Evolutionary conservation across 2,329 filamentous ascomycete genomes (phyloP), one percentile per base, ranked within the genome.

Genomic region (Venturia oleaginea): DNA sequence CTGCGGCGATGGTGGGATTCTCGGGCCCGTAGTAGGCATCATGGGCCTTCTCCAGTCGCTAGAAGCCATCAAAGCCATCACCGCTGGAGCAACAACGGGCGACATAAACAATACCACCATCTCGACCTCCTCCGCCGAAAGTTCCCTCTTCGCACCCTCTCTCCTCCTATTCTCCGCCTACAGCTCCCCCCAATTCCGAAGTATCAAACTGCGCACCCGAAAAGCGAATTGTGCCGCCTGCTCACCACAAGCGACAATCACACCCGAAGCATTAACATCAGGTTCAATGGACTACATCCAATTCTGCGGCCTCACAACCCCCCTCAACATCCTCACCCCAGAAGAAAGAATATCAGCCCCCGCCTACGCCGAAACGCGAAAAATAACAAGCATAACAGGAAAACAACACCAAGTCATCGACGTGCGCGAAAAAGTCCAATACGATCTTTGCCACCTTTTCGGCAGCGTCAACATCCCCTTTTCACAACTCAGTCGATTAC

Each of bases 41-140:
- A 97, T 99, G 91, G 94, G 94, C 8, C 87, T 96, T 0, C 77
- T 97, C 64, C 94, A 97, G 77, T 93, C 94, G 0, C 79, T 96
- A 1, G 92, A 97, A 76, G 86, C 91, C 0, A 86, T 97, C 70
- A 94, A 95, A 73, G 75, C 97, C n/a, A 81, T 97, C 19, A 81
- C 84, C 0, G 71, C 78, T 30, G 68, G 68, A 15, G 61, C 46
- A 10, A 54, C 46, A 6, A 17, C 17, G 24, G 48, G 48, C 48
- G 48, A 54, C 48, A 24, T 48, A 2, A 54, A 54, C 48, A 24
- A 11, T 17, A 40, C 10, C 38, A 65, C 65, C 61, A 65, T 64
- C 17, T 43, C 46, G 30, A 43, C 74, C 72, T 69, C 55, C 65
- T 64, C 46, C 5, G 65, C 65, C 8, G 73, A 74, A 69, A 66